These are phyloP conservation scores for Cajanus cajan DNA, from an alignment of 306 rosid genomes.

Conservation along the genomic window DNA sequence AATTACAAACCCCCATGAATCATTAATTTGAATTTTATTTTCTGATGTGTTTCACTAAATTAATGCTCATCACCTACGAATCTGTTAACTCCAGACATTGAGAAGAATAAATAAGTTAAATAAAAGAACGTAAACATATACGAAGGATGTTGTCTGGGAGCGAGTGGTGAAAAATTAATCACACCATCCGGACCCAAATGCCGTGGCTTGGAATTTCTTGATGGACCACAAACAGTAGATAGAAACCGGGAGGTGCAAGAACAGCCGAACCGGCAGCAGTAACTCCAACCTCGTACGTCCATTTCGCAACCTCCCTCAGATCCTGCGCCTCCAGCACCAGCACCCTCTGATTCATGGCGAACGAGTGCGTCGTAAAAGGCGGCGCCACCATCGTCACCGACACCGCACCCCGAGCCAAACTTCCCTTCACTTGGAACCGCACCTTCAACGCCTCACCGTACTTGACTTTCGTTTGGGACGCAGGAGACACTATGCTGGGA, in stretches of 20 bases:
- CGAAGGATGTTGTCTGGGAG: no score
- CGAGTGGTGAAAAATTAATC: background rate
- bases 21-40: background rate
- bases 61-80: background rate
- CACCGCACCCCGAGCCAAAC: constrained; percentile 22
- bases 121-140: background rate
- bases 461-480: constrained; percentile 36
- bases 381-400: constrained; percentile 62
- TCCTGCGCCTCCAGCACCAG: constrained; percentile 42
- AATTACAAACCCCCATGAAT: background rate
- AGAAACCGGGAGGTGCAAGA: constrained; percentile 74
- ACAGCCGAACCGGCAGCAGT: constrained; percentile 46
- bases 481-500: constrained; percentile 40
- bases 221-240: constrained; percentile 65
- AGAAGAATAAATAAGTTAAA: background rate
- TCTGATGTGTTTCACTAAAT: background rate
- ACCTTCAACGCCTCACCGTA: constrained; percentile 36
- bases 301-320: constrained; percentile 19
- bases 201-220: constrained; percentile 69
- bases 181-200: constrained; percentile 64
- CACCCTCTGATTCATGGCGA: constrained; percentile 83
- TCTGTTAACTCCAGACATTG: background rate
- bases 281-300: constrained; percentile 38
- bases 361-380: constrained; percentile 80
- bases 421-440: constrained; percentile 25